These are phyloP conservation scores for Fomitopsis serialis DNA, from an alignment of 768 basidiomycete species.

Conservation along the genomic window DNA sequence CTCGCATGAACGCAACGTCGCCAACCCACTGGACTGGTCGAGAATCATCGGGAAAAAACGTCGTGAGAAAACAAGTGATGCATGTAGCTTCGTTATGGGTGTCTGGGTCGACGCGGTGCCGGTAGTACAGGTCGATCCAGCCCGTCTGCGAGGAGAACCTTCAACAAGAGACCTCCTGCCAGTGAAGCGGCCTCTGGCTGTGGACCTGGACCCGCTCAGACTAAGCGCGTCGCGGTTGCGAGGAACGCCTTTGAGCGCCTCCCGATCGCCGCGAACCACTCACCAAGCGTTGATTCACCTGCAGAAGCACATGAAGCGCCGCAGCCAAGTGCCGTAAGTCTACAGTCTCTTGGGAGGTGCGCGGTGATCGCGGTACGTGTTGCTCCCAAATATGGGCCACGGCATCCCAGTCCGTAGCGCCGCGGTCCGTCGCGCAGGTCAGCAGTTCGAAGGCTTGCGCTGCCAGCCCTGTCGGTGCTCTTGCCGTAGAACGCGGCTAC, in stretches of 20 bases:
- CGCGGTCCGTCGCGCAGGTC: slow-evolving; percentile 34
- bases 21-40: not conserved
- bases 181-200: slow-evolving; percentile 11
- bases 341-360: slow-evolving; percentile 18
- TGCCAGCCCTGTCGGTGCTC: too few relatives aligned
- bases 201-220: not conserved
- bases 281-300: not conserved
- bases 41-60: too few relatives aligned
- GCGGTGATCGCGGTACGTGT: not conserved
- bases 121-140: slow-evolving; percentile 34
- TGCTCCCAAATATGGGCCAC: slow-evolving; percentile 35
- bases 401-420: slow-evolving; percentile 44
- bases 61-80: too few relatives aligned
- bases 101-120: slow-evolving; percentile 23
- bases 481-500: not conserved
- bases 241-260: slow-evolving; percentile 42
- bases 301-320: not conserved
- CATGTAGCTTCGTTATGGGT: not conserved
- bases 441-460: slow-evolving; percentile 10
- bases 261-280: slow-evolving; percentile 33
- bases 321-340: slow-evolving; percentile 34
- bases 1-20: not conserved
- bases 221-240: slow-evolving; percentile 41
- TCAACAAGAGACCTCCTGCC: slow-evolving; percentile 21
- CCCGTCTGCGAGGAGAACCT: slow-evolving; percentile 13